phyloP scores from a whole-genome alignment of 1,139 yeast species.

The Geotrichum reessii region DNA sequence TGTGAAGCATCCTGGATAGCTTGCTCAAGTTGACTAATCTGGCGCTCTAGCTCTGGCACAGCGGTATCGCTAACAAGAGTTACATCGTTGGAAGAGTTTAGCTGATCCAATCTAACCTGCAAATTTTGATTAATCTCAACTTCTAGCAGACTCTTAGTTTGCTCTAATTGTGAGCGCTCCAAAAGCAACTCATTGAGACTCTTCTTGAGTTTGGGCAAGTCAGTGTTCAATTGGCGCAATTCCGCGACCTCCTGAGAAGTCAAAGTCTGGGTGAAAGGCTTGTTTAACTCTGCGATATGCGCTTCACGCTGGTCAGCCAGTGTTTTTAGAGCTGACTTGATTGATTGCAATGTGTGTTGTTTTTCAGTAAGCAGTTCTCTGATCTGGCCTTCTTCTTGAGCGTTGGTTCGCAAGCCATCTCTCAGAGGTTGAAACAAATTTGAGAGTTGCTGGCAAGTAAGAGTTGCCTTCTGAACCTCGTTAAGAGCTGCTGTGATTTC shows the following conservation, averaged over 20 bases:
- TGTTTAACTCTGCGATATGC: conserved; percentile 46
- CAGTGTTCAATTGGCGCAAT: conserved; percentile 39
- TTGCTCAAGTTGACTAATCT: conserved; percentile 5
- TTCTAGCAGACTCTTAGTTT: conserved; percentile 46
- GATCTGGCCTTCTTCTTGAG: conserved; percentile 23
- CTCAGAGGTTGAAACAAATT: conserved; percentile 13
- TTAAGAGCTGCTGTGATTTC: conserved; percentile 45
- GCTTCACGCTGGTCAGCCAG: conserved; percentile 34
- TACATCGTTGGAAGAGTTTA: conserved; percentile 18
- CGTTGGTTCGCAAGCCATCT: conserved; percentile 9
- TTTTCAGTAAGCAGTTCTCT: conserved; percentile 23
- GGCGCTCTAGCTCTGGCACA: conserved; percentile 13
- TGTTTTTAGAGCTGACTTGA: conserved; percentile 32
- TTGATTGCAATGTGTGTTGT: conserved; percentile 28
- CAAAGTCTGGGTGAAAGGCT: conserved; percentile 53
- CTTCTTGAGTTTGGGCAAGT: conserved; percentile 42
- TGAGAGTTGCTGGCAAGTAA: conserved; percentile 20
- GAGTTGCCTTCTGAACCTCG: conserved; percentile 43
- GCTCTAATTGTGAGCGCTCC: conserved; percentile 46
- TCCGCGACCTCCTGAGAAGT: conserved; percentile 43
- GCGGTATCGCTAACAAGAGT: conserved; percentile 5
- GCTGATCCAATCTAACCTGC: conserved; percentile 40
- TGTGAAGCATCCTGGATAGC: conserved; percentile 8
- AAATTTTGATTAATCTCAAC: conserved; percentile 57
- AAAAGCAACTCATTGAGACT: conserved; percentile 43